Evolutionary conservation across 2,329 filamentous ascomycete species (phyloP), one percentile per base, ranked within the genome.

Genomic region (Ceratocystiopsis minuta): DNA sequence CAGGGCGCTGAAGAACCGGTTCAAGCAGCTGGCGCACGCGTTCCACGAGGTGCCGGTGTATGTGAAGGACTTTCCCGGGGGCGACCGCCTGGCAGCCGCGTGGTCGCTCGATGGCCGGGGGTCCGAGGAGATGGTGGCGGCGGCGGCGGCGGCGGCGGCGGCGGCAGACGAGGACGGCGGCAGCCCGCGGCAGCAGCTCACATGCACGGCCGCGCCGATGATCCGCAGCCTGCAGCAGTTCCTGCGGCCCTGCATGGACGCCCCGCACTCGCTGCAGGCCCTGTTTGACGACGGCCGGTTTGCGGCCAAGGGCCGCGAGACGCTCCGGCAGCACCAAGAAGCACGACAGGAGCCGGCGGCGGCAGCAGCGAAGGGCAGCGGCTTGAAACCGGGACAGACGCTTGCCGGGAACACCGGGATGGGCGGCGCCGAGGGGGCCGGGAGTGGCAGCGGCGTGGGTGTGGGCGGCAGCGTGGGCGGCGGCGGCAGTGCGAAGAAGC

Each of bases 1-100:
- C 36, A 51, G 63, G 4, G 75, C 81, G 1, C 53, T 76, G 0
- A 49, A 53, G 0, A 87, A 79, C 45, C 51, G 58, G 7, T 67
- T 79, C 24, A 87, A 84, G 66, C 64, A 64, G 18, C 64, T 75
- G 0, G 75, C 85, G 51, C 80, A 78, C 44, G 59, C 63, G 20
- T 76, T 75, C 17, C 82, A 88, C 50, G 83, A 94, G 54, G 68
- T 95, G 44, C 85, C 85, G 0, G 57, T 93, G 12, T 80, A 77
- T 44, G 60, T 94, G 3, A 54, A 72, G 3, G 60, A 72, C 16
- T 85, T 88, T 53, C 80, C 84, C 0, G 63, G 64, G 12, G 65
- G 68, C 1, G 67, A 69, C 3, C 69, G 70, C 4, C 34, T 28
- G 33, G 41, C 41, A 2, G 56, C 62, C 15, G 64, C 69, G 4